A percentile compares a stretch with the other conserved stretches of the same genome.
Evolutionary conservation across 805 yeast species (phyloP).

Genomic region (Saccharomycopsis javanensis): DNA sequence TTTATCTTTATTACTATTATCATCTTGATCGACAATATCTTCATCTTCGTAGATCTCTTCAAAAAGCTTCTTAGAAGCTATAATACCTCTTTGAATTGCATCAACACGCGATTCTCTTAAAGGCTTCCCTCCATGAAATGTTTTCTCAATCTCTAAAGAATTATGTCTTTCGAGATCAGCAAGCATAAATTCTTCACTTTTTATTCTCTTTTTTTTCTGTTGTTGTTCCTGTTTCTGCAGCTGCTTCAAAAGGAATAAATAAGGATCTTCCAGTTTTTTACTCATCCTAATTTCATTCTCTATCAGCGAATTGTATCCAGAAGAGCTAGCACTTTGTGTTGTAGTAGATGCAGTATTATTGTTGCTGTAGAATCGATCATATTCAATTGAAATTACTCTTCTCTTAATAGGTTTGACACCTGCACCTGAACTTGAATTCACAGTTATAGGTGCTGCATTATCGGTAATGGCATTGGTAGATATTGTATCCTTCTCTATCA

Average conservation of each 20-base stretch:
- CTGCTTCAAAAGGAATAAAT: background rate
- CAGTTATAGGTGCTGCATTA: background rate
- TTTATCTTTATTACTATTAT: background rate
- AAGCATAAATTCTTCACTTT: background rate
- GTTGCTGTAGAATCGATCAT: background rate
- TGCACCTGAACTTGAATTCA: background rate
- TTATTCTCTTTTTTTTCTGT: background rate
- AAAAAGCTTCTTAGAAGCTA: background rate
- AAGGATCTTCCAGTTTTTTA: conserved; percentile 1
- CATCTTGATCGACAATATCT: background rate
- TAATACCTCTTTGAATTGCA: conserved; percentile 1
- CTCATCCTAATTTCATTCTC: background rate
- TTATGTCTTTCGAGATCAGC: background rate
- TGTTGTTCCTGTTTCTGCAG: background rate
- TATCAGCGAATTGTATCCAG: conserved; percentile 3
- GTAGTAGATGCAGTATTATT: background rate
- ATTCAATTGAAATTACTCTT: background rate
- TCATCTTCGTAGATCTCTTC: conserved; percentile 1
- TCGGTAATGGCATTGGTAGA: background rate
- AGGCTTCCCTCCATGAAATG: conserved; percentile 1
- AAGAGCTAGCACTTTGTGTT: background rate
- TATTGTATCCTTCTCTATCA: background rate
- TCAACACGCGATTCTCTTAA: conserved; percentile 3
- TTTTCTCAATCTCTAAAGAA: background rate
- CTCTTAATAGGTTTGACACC: background rate